Evolutionary conservation across 768 basidiomycete genomes (phyloP), one percentile per base, ranked within the genome.

Genomic region (Tephrocybe rancida): DNA sequence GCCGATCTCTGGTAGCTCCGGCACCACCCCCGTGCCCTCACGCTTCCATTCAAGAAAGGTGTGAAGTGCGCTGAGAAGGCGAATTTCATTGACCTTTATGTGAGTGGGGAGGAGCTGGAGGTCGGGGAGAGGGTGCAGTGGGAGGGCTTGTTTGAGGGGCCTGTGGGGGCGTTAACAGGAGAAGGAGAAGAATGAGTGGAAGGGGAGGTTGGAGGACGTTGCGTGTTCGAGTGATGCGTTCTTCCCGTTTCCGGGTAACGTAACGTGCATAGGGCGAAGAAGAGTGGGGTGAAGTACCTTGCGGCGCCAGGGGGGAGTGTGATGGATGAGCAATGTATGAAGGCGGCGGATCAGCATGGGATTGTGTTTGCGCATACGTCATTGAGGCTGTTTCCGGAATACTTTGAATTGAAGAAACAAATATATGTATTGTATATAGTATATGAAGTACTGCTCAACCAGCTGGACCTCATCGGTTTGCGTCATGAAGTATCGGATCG

Each of bases 1-100:
- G 95, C 96, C n/a, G 97, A 99, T 73, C 81, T 94, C 60, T 99
- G 97, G 97, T 98, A 97, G 96, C 81, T 98, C 50, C 88, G 97
- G 11, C 95, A 98, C 76, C 95, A 98, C 73, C 88, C 95, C 1
- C 87, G 90, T 42, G 96, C 97, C 39, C 87, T 98, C 57, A 77
- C 81, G 3, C 84, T 99, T 21, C 92, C 96, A 1, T 99, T 98
- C 84, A 98, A 96, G 69, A 94, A 95, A 67, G 95, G 95, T 37
- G 88, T 92, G 61, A 98, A 98, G 80, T 87, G 97, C 47, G 94
- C 97, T 1, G 97, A 99, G 64, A 98, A 97, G 72, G 93, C 96
- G 27, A 98, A 98, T 72, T 97, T 95, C 32, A 98, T 98, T 63
- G 96, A 98, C 68, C 81, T 98, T 24, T 98, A 92, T 69, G 97